Percentiles rank a stretch among this genome's conserved stretches.
Conservation (phyloP, 2,329 filamentous ascomycete species). For the Magnaporthiopsis rhizophila region DNA sequence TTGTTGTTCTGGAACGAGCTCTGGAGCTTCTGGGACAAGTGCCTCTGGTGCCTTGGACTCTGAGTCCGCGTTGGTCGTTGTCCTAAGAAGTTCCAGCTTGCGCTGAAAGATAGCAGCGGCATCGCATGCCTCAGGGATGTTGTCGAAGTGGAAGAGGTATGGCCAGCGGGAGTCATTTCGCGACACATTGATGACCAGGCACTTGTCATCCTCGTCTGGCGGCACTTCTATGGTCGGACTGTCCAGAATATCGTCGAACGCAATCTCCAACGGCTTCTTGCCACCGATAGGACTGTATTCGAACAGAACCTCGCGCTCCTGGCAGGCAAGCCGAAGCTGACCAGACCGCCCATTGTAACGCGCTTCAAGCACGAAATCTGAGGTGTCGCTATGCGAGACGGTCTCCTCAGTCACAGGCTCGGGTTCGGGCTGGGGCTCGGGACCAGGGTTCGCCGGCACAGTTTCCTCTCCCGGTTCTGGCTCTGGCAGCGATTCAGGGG, state of each 20-base stretch:
- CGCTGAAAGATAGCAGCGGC: conserved; percentile 11
- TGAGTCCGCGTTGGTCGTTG: not conserved
- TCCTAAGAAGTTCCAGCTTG: conserved; percentile 7
- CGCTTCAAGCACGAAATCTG: conserved; percentile 2
- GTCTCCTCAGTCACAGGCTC: not conserved
- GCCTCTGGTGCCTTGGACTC: not conserved
- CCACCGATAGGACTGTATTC: conserved; percentile 8
- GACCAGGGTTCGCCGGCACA: not conserved
- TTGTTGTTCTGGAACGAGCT: not conserved
- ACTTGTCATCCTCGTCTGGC: conserved; percentile 16
- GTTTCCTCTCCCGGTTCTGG: not conserved
- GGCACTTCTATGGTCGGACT: conserved; percentile 15
- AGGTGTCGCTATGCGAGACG: not conserved
- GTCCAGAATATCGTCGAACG: conserved; percentile 13
- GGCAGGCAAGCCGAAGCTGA: conserved; percentile 13
- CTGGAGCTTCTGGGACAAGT: not conserved
- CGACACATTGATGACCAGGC: conserved; percentile 14
- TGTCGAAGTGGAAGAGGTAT: conserved; percentile 17
- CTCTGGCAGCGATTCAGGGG: not conserved
- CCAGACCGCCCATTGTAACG: conserved; percentile 15
- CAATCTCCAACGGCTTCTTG: conserved; percentile 17
- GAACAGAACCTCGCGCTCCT: conserved; percentile 13
- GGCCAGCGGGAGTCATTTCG: conserved; percentile 11
- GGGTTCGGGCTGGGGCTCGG: not conserved
- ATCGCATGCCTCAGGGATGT: conserved; percentile 9